Evolutionary conservation across 2,329 filamentous ascomycete genomes (phyloP).

Genomic region (Davidsoniella virescens): DNA sequence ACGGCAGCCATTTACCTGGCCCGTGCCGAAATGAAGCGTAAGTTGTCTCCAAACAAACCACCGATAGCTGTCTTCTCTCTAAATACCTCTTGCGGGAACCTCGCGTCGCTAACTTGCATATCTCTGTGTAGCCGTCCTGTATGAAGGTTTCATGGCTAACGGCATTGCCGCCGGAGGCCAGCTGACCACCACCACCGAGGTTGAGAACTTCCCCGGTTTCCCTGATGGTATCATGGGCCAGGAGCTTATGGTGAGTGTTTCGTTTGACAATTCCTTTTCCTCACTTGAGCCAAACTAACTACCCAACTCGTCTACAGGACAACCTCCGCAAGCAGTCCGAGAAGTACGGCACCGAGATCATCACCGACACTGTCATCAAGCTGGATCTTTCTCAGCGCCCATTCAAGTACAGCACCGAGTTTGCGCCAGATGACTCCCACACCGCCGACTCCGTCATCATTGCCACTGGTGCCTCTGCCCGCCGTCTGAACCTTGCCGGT

Average conservation of each 20-base stretch:
- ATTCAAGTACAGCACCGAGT: conserved; percentile 90
- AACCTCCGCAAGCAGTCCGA: conserved; percentile 84
- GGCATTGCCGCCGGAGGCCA: conserved; percentile 92
- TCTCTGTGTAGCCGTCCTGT: conserved; percentile 51
- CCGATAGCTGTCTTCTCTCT: background rate
- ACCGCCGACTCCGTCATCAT: conserved; percentile 89
- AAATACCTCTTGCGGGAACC: background rate
- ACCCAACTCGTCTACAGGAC: conserved; percentile 35
- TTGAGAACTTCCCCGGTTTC: conserved; percentile 97
- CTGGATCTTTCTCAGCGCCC: conserved; percentile 72
- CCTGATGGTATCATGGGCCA: conserved; percentile 72
- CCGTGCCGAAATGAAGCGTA: conserved; percentile 78
- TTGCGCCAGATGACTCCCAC: conserved; percentile 63
- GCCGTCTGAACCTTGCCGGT: conserved; percentile 64
- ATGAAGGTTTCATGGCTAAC: conserved; percentile 95
- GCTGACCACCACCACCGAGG: conserved; percentile 93
- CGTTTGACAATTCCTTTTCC: background rate
- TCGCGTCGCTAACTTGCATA: background rate
- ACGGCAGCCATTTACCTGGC: conserved; percentile 94
- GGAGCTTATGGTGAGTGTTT: conserved; percentile 57
- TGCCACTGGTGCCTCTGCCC: conserved; percentile 85
- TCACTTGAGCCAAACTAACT: background rate
- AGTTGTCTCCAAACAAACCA: conserved; percentile 18
- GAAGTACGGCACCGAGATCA: conserved; percentile 81
- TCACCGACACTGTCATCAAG: conserved; percentile 80